Percentiles rank a stretch among this genome's conserved stretches.
phyloP scores from a whole-genome alignment of 1,139 yeast species.

The Sugiyamaella japonica region DNA sequence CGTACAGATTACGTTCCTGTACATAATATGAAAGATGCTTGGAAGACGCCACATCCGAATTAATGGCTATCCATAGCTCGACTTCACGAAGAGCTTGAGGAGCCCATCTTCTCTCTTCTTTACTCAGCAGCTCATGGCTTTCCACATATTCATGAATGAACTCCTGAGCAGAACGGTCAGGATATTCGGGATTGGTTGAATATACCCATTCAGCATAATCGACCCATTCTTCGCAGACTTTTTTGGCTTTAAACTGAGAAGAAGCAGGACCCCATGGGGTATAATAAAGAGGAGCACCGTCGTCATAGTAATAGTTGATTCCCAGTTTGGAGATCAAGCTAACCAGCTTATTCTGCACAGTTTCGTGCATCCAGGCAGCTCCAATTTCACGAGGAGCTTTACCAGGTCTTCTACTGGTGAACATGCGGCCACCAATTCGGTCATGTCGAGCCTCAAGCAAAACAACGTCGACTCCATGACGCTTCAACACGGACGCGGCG shows the following conservation, averaged over 20 bases:
- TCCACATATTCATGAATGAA: constrained; percentile 51
- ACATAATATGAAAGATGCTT: constrained; percentile 61
- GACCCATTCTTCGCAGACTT: constrained; percentile 58
- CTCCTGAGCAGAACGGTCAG: constrained; percentile 54
- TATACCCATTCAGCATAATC: constrained; percentile 59
- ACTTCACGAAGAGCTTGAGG: constrained; percentile 55
- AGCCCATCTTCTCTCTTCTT: constrained; percentile 52
- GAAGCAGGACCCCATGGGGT: constrained; percentile 37
- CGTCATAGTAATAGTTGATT: constrained; percentile 49
- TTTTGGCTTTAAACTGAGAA: constrained; percentile 43
- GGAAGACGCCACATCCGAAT: constrained; percentile 63
- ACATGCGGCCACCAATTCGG: constrained; percentile 58
- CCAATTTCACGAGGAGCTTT: constrained; percentile 42
- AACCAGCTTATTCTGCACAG: constrained; percentile 62
- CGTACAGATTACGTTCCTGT: constrained; percentile 70
- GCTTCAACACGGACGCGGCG: constrained; percentile 59
- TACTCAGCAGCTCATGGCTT: constrained; percentile 49
- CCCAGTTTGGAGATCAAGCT: constrained; percentile 51
- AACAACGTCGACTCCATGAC: constrained; percentile 46
- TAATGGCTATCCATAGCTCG: constrained; percentile 76
- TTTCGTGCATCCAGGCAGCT: constrained; percentile 86
- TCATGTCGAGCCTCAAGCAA: constrained; percentile 54
- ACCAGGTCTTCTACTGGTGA: constrained; percentile 40
- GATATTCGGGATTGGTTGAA: constrained; percentile 50
- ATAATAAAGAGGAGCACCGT: constrained; percentile 42